phyloP scores from a whole-genome alignment of 1,284 basidiomycete genomes.

The Mycosarcoma mackinlayi region DNA sequence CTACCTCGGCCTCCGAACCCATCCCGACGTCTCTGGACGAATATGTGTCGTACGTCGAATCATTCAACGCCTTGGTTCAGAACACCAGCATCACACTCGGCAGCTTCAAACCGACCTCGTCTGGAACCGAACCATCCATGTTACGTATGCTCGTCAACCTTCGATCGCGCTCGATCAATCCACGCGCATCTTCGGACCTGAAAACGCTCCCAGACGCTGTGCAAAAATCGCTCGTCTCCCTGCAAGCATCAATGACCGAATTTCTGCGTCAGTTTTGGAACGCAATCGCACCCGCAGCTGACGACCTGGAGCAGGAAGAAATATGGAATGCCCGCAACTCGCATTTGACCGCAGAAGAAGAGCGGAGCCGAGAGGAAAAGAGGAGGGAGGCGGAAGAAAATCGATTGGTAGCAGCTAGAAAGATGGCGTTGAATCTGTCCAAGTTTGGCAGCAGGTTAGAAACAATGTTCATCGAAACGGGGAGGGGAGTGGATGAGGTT shows the following conservation, averaged over 20 bases:
- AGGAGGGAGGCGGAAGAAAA: constrained; percentile 26
- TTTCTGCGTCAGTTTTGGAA: constrained; percentile 97
- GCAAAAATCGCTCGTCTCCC: constrained; percentile 83
- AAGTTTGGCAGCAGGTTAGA: constrained; percentile 14
- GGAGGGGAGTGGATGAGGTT: constrained; percentile 17
- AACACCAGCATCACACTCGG: constrained; percentile 6
- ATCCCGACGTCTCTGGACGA: constrained; percentile 8
- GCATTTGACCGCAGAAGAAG: constrained; percentile 2
- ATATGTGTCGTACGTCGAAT: constrained; percentile 17
- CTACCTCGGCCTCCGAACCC: neutral
- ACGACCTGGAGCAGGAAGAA: neutral
- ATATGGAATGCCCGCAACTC: constrained; percentile 2
- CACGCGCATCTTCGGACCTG: constrained; percentile 6
- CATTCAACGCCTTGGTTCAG: constrained; percentile 15
- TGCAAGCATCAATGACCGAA: constrained; percentile 92
- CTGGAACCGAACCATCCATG: constrained; percentile 10
- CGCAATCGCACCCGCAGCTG: constrained; percentile 77
- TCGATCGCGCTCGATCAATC: constrained; percentile 16
- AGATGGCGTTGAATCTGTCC: constrained; percentile 40
- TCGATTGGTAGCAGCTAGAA: constrained; percentile 8
- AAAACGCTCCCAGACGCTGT: constrained; percentile 81
- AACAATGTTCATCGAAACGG: neutral
- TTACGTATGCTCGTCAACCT: constrained; percentile 25
- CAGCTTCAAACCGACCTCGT: constrained; percentile 3
- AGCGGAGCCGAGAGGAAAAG: constrained; percentile 9